Evolutionary conservation across 352 stramenopile species (phyloP).

Genomic region (Hyaloperonospora arabidopsidis): DNA sequence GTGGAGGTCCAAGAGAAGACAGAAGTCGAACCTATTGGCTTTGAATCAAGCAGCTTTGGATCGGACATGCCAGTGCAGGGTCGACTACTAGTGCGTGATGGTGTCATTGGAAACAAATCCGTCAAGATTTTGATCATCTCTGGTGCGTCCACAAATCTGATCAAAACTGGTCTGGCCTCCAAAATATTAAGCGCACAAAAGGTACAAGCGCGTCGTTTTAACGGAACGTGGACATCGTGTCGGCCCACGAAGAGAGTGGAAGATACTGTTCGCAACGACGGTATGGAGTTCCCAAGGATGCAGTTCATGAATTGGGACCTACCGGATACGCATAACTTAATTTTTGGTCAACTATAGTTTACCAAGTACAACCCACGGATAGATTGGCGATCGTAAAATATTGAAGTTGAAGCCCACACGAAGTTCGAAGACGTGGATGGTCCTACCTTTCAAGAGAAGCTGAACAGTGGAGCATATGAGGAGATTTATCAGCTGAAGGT

Average conservation of each 20-base stretch:
- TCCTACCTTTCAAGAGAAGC: conserved; percentile 2
- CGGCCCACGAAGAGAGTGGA: conserved; percentile 10
- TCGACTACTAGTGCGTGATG: background rate
- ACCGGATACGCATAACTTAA: conserved; percentile 10
- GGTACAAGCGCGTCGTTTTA: conserved; percentile 4
- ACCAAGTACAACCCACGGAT: conserved; percentile 7
- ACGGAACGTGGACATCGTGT: conserved; percentile 6
- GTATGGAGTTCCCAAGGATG: conserved; percentile 8
- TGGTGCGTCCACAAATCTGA: conserved; percentile 1
- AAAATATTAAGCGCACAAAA: background rate
- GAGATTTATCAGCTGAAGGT: conserved; percentile 15
- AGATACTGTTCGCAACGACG: conserved; percentile 9
- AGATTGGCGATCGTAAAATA: conserved; percentile 10
- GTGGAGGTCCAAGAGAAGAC: conserved; percentile 1
- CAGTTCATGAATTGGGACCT: conserved; percentile 13
- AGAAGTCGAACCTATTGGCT: background rate
- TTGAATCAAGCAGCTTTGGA: background rate
- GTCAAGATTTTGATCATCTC: conserved; percentile 1
- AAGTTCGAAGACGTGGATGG: conserved; percentile 7
- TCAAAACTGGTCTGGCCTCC: background rate
- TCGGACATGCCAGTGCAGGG: background rate
- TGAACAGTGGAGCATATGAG: conserved; percentile 1
- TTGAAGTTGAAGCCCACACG: conserved; percentile 1
- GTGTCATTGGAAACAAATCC: background rate
- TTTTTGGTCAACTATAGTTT: conserved; percentile 19